These are phyloP conservation scores for Penicillium fuscoglaucum DNA, from an alignment of 2,329 filamentous ascomycete species.

Conservation along the genomic window DNA sequence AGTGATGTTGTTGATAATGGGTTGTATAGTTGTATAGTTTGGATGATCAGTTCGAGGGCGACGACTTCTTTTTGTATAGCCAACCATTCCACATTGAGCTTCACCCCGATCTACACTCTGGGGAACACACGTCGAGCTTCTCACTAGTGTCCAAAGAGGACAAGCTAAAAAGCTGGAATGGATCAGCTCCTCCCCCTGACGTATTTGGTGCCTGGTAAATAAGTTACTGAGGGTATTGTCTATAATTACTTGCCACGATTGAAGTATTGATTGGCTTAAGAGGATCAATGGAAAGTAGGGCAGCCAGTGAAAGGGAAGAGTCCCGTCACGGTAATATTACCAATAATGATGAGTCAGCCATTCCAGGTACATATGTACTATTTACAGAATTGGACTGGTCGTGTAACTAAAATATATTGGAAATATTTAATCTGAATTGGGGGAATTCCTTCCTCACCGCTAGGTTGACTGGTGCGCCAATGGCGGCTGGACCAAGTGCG, in stretches of 20 bases:
- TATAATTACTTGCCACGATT: neutral
- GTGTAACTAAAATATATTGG: neutral
- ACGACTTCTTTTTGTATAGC: slow-evolving; percentile 27
- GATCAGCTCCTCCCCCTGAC: slow-evolving; percentile 24
- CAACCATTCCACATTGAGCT: slow-evolving; percentile 27
- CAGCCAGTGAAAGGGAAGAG: slow-evolving; percentile 19
- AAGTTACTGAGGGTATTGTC: slow-evolving; percentile 1
- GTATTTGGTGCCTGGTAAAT: slow-evolving; percentile 30
- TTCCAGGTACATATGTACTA: slow-evolving; percentile 11
- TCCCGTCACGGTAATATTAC: neutral
- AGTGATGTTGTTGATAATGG: slow-evolving; percentile 1
- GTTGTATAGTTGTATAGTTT: slow-evolving; percentile 1
- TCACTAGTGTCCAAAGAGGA: slow-evolving; percentile 18
- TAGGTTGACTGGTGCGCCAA: slow-evolving; percentile 8
- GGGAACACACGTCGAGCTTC: slow-evolving; percentile 19
- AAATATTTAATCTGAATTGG: neutral
- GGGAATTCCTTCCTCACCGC: slow-evolving; percentile 9
- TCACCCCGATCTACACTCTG: slow-evolving; percentile 28
- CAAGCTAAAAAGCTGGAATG: slow-evolving; percentile 20
- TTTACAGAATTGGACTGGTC: slow-evolving; percentile 6
- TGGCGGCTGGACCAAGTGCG: slow-evolving; percentile 5
- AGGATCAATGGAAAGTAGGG: slow-evolving; percentile 19
- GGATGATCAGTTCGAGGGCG: slow-evolving; percentile 7
- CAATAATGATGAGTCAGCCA: slow-evolving; percentile 30
- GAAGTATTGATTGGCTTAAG: slow-evolving; percentile 14